phyloP scores from a whole-genome alignment of 306 rosid species.

The Alnus rubra region DNA sequence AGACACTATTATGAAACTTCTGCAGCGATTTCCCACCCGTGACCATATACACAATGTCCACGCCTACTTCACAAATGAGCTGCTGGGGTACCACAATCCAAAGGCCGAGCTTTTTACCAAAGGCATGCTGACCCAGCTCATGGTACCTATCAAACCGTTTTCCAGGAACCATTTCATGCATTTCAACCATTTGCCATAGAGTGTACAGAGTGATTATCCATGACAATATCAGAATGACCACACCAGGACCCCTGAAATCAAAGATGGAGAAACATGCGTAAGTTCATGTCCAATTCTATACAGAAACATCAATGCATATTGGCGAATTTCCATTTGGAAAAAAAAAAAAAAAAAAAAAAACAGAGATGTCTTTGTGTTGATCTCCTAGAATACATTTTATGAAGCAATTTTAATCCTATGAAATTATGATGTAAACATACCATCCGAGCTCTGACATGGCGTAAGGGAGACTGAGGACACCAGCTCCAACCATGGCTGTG shows the following conservation, averaged over 20 bases:
- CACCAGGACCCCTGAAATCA: conserved; percentile 84
- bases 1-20: conserved; percentile 44
- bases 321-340: no score
- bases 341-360: not conserved
- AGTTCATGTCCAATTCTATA: no score
- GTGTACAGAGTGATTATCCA: conserved; percentile 64
- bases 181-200: conserved; percentile 68
- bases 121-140: conserved; percentile 58
- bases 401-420: not conserved
- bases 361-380: not conserved
- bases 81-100: conserved; percentile 68
- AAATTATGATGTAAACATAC: conserved; percentile 18
- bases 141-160: conserved; percentile 60
- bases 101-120: conserved; percentile 62
- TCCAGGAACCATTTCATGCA: conserved; percentile 69
- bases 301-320: no score
- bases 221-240: conserved; percentile 45
- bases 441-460: conserved; percentile 65
- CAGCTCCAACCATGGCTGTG: conserved; percentile 76
- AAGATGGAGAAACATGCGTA: not conserved
- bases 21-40: conserved; percentile 57
- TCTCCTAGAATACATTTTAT: not conserved
- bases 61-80: conserved; percentile 50
- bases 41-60: conserved; percentile 55
- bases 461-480: conserved; percentile 62